Evolutionary conservation across 768 basidiomycete species (phyloP).

Genomic region (Auriscalpium orientale): DNA sequence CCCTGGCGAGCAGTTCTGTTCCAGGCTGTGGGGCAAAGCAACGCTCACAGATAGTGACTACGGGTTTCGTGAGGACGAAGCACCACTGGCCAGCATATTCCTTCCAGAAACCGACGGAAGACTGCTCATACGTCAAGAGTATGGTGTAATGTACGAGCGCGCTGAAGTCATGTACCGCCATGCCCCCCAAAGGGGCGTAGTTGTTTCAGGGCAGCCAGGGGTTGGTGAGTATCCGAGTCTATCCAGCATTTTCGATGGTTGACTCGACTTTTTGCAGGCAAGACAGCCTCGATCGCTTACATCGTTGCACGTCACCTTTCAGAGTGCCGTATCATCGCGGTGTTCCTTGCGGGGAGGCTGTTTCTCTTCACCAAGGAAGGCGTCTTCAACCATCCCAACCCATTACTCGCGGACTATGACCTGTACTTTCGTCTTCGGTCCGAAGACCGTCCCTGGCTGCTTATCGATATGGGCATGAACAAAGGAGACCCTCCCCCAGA

Average conservation of each 20-base stretch:
- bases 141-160: neutral
- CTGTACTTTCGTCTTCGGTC: neutral
- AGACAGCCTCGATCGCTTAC: neutral
- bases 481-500: neutral
- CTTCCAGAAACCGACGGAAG: too few species aligned
- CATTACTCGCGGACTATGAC: neutral
- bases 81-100: too few species aligned
- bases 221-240: neutral
- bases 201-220: neutral
- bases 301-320: neutral
- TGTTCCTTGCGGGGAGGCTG: neutral
- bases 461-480: neutral
- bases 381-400: neutral
- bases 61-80: too few species aligned
- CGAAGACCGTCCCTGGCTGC: neutral
- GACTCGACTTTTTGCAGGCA: neutral
- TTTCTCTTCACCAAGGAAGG: neutral
- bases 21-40: too few species aligned
- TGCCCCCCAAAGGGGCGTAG: neutral
- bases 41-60: too few species aligned
- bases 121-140: neutral
- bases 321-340: neutral
- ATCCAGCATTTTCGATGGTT: too few species aligned
- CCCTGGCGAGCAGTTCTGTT: too few species aligned
- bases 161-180: neutral